Base-by-base conservation (phyloP, 371 early-diverging fungal species). In the Mortierella sp. region DNA sequence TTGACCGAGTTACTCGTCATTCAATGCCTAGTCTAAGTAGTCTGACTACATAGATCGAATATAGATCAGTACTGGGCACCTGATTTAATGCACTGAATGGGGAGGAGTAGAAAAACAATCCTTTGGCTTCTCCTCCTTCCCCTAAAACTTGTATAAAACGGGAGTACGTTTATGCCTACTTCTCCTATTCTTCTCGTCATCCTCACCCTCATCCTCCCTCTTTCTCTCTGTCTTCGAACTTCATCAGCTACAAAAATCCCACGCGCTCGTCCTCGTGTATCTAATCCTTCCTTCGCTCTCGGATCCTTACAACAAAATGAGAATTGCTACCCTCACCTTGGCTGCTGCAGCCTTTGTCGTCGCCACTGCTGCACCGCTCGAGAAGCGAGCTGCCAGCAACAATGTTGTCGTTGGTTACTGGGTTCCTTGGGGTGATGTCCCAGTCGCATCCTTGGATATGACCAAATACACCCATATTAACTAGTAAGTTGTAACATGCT, bases 381-480 rank as follows among this genome's bases (percentile, higher is more conserved):
- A 62, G 57, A 72, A 72, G 63, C 67, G 69, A 24, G 71, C 68
- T 27, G 57, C 69, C 17, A 15, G 30, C 8, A 31, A 73, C 53
- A 70, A 64, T 28, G 60, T 78, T 37, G 65, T 80, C 43, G 64
- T 83, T 42, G 83, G 81, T 27, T 90, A 90, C 70, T 86, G 87
- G 72, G 87, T 87, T 26, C 86, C 87, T 49, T 90, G 90, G 90
- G 70, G 87, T 14, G 84, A 84, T 60, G 83, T 82, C 34, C 83
- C 84, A 17, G 86, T 85, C 52, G 85, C 86, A 3, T 50, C 80
- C 0, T 76, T 85, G 27, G 80, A 83, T 26, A 80, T 90, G 55
- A 79, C 82, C 41, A 85, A 88, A 64, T 84, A 87, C 53, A 88
- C 90, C 6, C 90, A 90, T 56, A 83, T 90, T 56, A 87, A 90